These are phyloP conservation scores for Xerocomus nothofagi DNA, from an alignment of 1,284 basidiomycete genomes.

Conservation along the genomic window DNA sequence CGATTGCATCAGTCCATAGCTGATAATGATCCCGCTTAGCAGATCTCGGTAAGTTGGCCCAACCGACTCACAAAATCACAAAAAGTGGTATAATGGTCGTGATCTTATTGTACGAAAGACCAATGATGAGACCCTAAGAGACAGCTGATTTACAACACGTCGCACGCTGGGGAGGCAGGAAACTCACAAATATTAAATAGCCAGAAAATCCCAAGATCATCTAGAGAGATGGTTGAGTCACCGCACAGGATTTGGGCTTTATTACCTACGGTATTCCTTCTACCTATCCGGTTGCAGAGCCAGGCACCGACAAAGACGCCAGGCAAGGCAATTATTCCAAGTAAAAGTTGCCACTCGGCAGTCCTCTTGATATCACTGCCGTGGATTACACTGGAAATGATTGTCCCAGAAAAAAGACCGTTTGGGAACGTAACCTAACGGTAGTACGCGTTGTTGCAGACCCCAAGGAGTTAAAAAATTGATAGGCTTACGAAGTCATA, in stretches of 20 bases:
- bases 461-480: not conserved
- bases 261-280: conserved; percentile 56
- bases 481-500: conserved; percentile 66
- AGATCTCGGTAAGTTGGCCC: conserved; percentile 2
- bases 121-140: conserved; percentile 57
- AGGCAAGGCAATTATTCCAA: conserved; percentile 67
- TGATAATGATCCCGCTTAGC: conserved; percentile 26
- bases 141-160: not conserved
- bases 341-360: conserved; percentile 72
- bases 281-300: conserved; percentile 63
- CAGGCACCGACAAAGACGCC: conserved; percentile 60
- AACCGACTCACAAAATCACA: conserved; percentile 55
- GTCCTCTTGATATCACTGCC: conserved; percentile 54
- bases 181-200: conserved; percentile 64
- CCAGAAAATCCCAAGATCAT: conserved; percentile 77
- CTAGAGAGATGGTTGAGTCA: conserved; percentile 32
- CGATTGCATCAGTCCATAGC: conserved; percentile 68
- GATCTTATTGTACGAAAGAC: conserved; percentile 66
- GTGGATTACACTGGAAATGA: conserved; percentile 61
- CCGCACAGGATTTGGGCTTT: not conserved
- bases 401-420: conserved; percentile 65
- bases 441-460: not conserved
- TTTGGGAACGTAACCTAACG: conserved; percentile 68
- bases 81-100: conserved; percentile 66
- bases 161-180: not conserved